phyloP scores from a whole-genome alignment of 805 yeast species.

The Peterozyma toletana region DNA sequence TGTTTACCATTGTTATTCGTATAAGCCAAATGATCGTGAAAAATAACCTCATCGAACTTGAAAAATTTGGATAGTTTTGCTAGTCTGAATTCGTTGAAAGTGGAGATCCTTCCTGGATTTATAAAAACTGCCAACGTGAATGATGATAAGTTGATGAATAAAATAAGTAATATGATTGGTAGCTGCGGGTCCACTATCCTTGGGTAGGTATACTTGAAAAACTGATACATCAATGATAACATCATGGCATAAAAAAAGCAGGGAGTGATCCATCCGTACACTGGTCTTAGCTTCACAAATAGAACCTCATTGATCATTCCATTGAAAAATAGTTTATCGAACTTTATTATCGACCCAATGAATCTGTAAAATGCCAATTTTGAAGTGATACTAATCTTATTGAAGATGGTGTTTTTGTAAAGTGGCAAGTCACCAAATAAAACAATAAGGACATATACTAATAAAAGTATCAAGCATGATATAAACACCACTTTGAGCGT shows the following conservation, averaged over 20 bases:
- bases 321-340: conserved; percentile 18
- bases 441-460: too few species aligned
- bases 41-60: conserved; percentile 34
- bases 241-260: conserved; percentile 1
- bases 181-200: conserved; percentile 2
- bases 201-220: conserved; percentile 16
- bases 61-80: conserved; percentile 14
- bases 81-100: conserved; percentile 12
- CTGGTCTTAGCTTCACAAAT: background rate
- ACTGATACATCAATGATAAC: conserved; percentile 13
- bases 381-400: too few species aligned
- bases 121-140: conserved; percentile 31
- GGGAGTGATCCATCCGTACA: conserved; percentile 6
- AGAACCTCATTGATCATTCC: conserved; percentile 23
- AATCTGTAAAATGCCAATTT: background rate
- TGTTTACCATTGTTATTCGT: conserved; percentile 19
- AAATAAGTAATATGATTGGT: conserved; percentile 22
- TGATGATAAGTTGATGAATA: conserved; percentile 24
- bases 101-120: conserved; percentile 32
- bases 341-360: conserved; percentile 1
- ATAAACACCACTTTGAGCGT: too few species aligned
- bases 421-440: too few species aligned
- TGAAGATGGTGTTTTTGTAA: too few species aligned
- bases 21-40: conserved; percentile 21
- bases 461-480: too few species aligned